Base-by-base conservation (phyloP, 2,329 filamentous ascomycete species). In the Aspergillus intermedius region DNA sequence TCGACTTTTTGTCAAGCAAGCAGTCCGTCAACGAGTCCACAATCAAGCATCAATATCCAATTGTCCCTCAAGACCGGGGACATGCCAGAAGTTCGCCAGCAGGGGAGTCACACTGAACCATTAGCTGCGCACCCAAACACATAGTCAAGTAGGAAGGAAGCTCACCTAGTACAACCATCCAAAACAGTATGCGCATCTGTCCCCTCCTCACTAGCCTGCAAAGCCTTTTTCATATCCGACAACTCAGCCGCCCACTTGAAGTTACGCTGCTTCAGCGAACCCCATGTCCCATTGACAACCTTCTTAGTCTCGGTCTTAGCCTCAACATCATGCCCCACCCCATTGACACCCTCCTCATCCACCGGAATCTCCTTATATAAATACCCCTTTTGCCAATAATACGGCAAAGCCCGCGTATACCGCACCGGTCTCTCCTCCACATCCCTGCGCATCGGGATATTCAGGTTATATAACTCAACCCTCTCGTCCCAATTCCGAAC, bases 201-300 rank as follows among this genome's bases (percentile, higher is more conserved):
- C 1, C 88, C 89, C 7, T 87, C 86, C 46, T 78, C 76, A 40
- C 84, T 82, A 53, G 84, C 79, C 58, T 88, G 83, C 21, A 95
- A 86, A 54, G 84, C 88, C 68, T 87, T 81, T 68, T 90, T 88
- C 23, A 96, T 88, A 68, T 94, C 90, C 23, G 81, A 79, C 65
- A 95, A 88, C 54, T 81, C 80, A 9, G 91, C 89, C 42, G 86
- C 82, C 91, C 91, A 96, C 70, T 90, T 90, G 76, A 95, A 96
- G 68, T 91, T 85, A 63, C 86, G 86, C 67, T 91, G 84, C 51
- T 73, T 78, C 63, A 86, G 82, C 32, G 76, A n/a, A 15, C 41
- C 54, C 13, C 44, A 57, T 12, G 44, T 53, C 49, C 49, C 49
- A 52, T 50, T 60, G 48, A 39, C 50, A 46, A 44, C 59, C 52